Evolutionary conservation across 352 stramenopile genomes (phyloP).

Genomic region (Achlya hypogyna): DNA sequence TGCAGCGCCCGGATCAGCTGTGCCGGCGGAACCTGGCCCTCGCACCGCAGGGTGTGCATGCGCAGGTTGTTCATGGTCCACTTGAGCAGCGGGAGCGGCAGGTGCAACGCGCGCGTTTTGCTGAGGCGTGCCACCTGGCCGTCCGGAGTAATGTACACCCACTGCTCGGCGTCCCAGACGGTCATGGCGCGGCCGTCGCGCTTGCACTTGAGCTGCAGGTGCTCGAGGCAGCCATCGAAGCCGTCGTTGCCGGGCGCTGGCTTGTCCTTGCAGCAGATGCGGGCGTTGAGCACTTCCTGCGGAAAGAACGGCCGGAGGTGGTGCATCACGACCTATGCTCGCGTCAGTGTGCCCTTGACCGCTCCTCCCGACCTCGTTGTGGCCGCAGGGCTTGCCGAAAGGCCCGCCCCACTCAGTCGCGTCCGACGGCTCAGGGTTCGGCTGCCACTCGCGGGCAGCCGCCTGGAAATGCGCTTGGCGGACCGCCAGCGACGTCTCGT

Average conservation of each 20-base stretch:
- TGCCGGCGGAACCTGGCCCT: neutral
- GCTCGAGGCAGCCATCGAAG: slow-evolving; percentile 85
- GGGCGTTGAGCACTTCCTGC: slow-evolving; percentile 83
- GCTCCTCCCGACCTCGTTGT: slow-evolving; percentile 59
- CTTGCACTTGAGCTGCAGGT: slow-evolving; percentile 55
- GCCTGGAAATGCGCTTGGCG: slow-evolving; percentile 27
- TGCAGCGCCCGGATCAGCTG: neutral
- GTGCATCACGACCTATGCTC: slow-evolving; percentile 55
- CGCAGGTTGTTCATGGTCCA: slow-evolving; percentile 14
- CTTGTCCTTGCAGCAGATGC: slow-evolving; percentile 64
- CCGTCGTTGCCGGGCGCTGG: slow-evolving; percentile 80
- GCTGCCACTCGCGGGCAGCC: slow-evolving; percentile 36
- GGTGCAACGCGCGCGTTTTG: slow-evolving; percentile 31
- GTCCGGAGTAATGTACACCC: slow-evolving; percentile 45
- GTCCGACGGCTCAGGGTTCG: slow-evolving; percentile 66
- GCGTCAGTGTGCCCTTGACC: neutral
- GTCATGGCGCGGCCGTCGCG: slow-evolving; percentile 44
- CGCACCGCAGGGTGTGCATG: slow-evolving; percentile 3
- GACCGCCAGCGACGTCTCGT: slow-evolving; percentile 49
- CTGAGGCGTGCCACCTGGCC: slow-evolving; percentile 43
- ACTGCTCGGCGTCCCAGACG: slow-evolving; percentile 77
- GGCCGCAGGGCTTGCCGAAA: slow-evolving; percentile 78
- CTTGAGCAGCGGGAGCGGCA: slow-evolving; percentile 3
- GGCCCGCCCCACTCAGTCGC: slow-evolving; percentile 63
- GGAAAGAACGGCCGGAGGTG: slow-evolving; percentile 74